phyloP scores from a whole-genome alignment of 2,329 filamentous ascomycete species.

The Colletotrichum liaoningense region DNA sequence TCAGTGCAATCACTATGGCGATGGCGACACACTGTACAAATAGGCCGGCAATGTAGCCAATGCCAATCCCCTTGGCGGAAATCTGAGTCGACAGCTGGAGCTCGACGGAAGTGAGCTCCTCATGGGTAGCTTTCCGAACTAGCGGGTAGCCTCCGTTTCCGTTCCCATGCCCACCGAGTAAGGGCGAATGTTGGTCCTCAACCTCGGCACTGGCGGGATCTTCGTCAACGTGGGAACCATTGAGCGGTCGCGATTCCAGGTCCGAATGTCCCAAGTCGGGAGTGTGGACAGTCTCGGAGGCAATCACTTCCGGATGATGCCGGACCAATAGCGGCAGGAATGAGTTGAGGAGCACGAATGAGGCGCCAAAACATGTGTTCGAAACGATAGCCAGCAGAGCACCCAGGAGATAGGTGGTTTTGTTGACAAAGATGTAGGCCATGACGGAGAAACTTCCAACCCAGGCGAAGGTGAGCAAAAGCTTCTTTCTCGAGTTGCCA shows the following conservation, averaged over 20 bases:
- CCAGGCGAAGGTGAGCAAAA: conserved; percentile 87
- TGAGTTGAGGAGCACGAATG: conserved; percentile 94
- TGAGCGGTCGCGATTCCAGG: conserved; percentile 49
- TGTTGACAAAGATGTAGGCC: conserved; percentile 84
- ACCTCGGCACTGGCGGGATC: conserved; percentile 43
- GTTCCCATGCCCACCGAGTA: conserved; percentile 52
- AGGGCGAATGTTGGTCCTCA: conserved; percentile 58
- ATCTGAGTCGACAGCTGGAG: conserved; percentile 89
- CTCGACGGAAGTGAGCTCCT: conserved; percentile 71
- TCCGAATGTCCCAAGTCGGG: conserved; percentile 46
- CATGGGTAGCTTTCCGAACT: conserved; percentile 53
- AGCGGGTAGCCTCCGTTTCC: conserved; percentile 45
- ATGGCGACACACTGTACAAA: conserved; percentile 87
- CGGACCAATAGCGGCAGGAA: conserved; percentile 92
- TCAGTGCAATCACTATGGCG: conserved; percentile 76
- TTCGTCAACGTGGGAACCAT: conserved; percentile 46
- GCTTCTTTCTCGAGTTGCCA: conserved; percentile 88
- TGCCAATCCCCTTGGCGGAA: conserved; percentile 91
- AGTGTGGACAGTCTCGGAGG: conserved; percentile 41
- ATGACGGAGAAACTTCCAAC: conserved; percentile 86
- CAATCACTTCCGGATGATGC: conserved; percentile 74
- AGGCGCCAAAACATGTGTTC: conserved; percentile 94
- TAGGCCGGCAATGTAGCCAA: conserved; percentile 89
- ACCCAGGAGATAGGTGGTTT: conserved; percentile 82
- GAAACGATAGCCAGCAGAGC: conserved; percentile 88